phyloP scores from a whole-genome alignment of 345 rosid genomes.

The Salix exigua region DNA sequence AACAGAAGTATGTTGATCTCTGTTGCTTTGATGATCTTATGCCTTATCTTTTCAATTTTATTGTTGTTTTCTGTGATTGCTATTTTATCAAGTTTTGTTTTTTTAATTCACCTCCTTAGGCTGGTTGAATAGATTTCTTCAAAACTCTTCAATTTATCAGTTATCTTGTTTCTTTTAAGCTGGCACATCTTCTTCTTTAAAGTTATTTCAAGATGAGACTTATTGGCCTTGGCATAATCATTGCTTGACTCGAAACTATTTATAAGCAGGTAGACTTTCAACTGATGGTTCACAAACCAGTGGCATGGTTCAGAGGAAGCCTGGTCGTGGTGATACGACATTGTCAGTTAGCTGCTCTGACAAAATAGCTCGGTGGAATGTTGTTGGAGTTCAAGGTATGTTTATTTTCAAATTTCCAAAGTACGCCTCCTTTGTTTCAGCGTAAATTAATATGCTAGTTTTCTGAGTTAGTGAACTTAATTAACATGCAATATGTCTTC shows the following conservation, averaged over 20 bases:
- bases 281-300: slow-evolving; percentile 29
- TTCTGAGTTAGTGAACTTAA: too few relatives aligned
- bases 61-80: too few relatives aligned
- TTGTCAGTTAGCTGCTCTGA: slow-evolving; percentile 90
- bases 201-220: neutral
- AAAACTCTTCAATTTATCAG: too few relatives aligned
- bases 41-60: too few relatives aligned
- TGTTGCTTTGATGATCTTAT: too few relatives aligned
- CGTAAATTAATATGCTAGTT: neutral
- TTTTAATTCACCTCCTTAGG: too few relatives aligned
- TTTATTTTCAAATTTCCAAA: slow-evolving; percentile 1
- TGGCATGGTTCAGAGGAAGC: slow-evolving; percentile 78
- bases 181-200: neutral
- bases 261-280: slow-evolving; percentile 26
- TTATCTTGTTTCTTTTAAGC: neutral
- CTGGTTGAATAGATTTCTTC: too few relatives aligned
- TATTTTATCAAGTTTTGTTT: too few relatives aligned
- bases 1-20: too few relatives aligned
- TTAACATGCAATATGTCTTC: neutral
- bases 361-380: slow-evolving; percentile 89
- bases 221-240: neutral
- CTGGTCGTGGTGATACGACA: slow-evolving; percentile 92
- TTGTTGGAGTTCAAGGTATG: slow-evolving; percentile 87
- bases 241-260: slow-evolving; percentile 6
- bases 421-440: neutral